A percentile compares a stretch with the other conserved stretches of the same genome.
Conservation (phyloP, 1,284 basidiomycete species). For the Cryptococcus sp. region DNA sequence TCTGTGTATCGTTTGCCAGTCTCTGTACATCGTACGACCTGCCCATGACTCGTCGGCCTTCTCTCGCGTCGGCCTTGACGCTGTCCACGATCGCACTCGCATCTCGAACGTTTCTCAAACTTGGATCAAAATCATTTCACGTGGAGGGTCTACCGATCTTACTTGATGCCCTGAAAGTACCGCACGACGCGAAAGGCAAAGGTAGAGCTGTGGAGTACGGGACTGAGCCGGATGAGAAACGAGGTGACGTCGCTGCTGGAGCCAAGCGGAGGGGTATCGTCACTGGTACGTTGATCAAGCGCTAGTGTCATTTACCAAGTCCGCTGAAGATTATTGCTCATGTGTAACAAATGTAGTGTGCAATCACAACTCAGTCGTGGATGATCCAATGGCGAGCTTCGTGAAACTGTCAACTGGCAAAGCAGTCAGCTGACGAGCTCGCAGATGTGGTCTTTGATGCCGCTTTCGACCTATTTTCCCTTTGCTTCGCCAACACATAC, state of each 20-base stretch:
- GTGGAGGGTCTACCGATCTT: slow-evolving; percentile 70
- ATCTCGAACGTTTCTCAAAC: slow-evolving; percentile 73
- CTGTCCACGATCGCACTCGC: slow-evolving; percentile 61
- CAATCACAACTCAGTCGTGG: slow-evolving; percentile 81
- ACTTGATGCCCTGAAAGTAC: slow-evolving; percentile 63
- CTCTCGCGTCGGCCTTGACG: slow-evolving; percentile 40
- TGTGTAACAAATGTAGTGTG: slow-evolving; percentile 62
- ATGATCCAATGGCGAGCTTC: slow-evolving; percentile 49
- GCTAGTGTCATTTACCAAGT: background rate
- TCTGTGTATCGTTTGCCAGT: background rate
- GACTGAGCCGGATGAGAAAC: background rate
- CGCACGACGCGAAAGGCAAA: slow-evolving; percentile 36
- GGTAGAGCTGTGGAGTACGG: slow-evolving; percentile 22
- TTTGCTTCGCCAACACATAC: slow-evolving; percentile 40
- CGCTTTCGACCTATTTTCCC: slow-evolving; percentile 62
- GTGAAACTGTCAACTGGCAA: background rate
- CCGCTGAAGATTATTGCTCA: background rate
- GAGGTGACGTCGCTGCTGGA: background rate
- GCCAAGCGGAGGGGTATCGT: slow-evolving; percentile 66
- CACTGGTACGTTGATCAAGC: slow-evolving; percentile 63
- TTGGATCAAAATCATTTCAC: slow-evolving; percentile 64
- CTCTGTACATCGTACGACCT: background rate
- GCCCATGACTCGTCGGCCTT: slow-evolving; percentile 14
- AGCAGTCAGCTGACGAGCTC: slow-evolving; percentile 60
- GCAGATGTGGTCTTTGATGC: slow-evolving; percentile 79